Evolutionary conservation across 768 basidiomycete species (phyloP).

Genomic region (Pleurotus pulmonarius): DNA sequence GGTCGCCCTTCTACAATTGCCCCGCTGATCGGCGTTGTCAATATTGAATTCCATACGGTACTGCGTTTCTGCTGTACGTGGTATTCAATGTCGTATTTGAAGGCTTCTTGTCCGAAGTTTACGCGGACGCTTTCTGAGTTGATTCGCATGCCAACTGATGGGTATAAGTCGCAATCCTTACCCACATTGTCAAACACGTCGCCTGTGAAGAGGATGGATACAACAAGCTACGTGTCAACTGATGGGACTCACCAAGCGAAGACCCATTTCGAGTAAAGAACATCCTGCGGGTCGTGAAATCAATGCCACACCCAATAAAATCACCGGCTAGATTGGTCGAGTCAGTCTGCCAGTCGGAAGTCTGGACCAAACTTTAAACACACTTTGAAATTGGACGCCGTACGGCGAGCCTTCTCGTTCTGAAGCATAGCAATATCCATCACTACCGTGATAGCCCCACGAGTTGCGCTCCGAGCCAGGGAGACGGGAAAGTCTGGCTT

Average conservation of each 20-base stretch:
- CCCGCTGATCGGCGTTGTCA: conserved; percentile 47
- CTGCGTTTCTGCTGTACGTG: conserved; percentile 73
- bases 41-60: conserved; percentile 63
- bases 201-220: conserved; percentile 18
- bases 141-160: conserved; percentile 86
- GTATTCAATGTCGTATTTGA: conserved; percentile 88
- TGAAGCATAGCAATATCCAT: conserved; percentile 73
- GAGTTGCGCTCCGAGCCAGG: conserved; percentile 85
- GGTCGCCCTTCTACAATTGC: conserved; percentile 21
- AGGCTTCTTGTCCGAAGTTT: conserved; percentile 86
- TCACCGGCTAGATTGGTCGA: conserved; percentile 63
- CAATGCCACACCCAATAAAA: conserved; percentile 87
- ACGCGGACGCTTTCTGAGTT: conserved; percentile 71
- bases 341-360: neutral
- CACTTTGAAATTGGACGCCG: conserved; percentile 80
- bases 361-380: conserved; percentile 20
- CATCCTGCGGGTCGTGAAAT: conserved; percentile 74
- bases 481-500: conserved; percentile 66
- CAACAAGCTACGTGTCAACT: neutral
- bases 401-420: conserved; percentile 70
- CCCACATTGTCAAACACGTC: conserved; percentile 73
- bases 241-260: conserved; percentile 48
- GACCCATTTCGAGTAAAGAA: conserved; percentile 91
- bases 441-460: conserved; percentile 94
- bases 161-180: conserved; percentile 65